Evolutionary conservation across 2,329 filamentous ascomycete species (phyloP), one percentile per base, ranked within the genome.

Genomic region (Trichoderma atroviride): DNA sequence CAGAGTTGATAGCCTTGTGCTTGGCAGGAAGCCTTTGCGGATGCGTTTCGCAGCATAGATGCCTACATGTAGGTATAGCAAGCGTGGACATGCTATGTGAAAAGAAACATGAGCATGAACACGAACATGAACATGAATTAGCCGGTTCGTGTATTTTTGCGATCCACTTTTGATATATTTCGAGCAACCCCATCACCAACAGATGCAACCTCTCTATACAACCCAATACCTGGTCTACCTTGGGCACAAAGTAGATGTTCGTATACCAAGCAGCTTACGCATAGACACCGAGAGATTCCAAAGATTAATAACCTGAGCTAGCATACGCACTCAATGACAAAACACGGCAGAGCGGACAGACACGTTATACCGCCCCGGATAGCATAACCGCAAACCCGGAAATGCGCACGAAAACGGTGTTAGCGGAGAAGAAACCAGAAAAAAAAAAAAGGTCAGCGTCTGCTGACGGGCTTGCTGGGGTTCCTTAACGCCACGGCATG

Each of bases 401-500:
- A 19, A n/a, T 43, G 37, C 52, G 53, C 29, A 50, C 56, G 29
- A n/a, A 65, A 65, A 33, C 33, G 52, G 37, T 35, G 27, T 33
- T 53, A 35, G 60, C 53, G 60, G 60, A 33, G 31, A 35, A 35
- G 33, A 35, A 35, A 11, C 33, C 4, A 33, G 33, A 33, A 33
- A 29, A n/a, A n/a, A n/a, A n/a, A 50, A 24, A 50, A 57, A 37
- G 35, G 63, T 67, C 63, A 59, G 63, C 63, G 55, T 37, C 55
- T 67, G 63, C 63, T 67, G 63, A 67, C 63, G 53, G 63, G 63
- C 63, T 52, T 37, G n/a, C 27, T 35, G n/a, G 53, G 55, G 55
- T 55, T 59, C 29, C 40, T 58, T 58, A 22, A 67, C 63, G 63
- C 63, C 55, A 67, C 63, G 55, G 29, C 31, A 22, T n/a, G 63